Evolutionary conservation across 2,329 filamentous ascomycete species (phyloP).

Genomic region (Aspergillus chevalieri): DNA sequence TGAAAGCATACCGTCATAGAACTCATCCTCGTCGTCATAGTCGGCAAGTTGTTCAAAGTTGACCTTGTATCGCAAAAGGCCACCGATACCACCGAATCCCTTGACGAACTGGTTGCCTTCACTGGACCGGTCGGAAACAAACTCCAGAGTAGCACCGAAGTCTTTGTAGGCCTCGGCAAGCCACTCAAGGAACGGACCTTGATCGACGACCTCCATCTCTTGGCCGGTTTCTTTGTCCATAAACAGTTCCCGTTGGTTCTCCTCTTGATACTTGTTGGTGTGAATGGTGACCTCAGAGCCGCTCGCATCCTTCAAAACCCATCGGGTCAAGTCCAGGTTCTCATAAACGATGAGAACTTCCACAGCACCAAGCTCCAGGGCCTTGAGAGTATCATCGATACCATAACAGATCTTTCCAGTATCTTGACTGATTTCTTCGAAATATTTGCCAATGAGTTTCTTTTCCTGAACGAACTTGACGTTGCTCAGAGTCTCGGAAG

Average conservation of each 20-base stretch:
- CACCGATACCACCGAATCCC: constrained; percentile 97
- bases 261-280: constrained; percentile 80
- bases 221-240: constrained; percentile 93
- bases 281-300: constrained; percentile 71
- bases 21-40: constrained; percentile 83
- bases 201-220: constrained; percentile 90
- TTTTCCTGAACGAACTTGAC: constrained; percentile 99
- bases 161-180: constrained; percentile 98
- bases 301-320: constrained; percentile 73
- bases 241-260: constrained; percentile 74
- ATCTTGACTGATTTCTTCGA: constrained; percentile 97
- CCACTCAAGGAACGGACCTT: constrained; percentile 97
- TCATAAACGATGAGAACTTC: constrained; percentile 96
- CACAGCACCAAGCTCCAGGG: constrained; percentile 87
- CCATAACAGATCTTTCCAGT: constrained; percentile 96
- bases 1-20: constrained; percentile 61
- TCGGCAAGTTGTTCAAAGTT: constrained; percentile 99
- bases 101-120: constrained; percentile 99
- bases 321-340: constrained; percentile 91
- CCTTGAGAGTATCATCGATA: constrained; percentile 95
- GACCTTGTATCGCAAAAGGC: constrained; percentile 97
- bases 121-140: constrained; percentile 93
- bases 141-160: constrained; percentile 91
- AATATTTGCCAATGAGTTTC: constrained; percentile 98
- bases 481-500: constrained; percentile 91